Conservation (phyloP, 2,329 filamentous ascomycete species). For the Sclerotinia subarctica region DNA sequence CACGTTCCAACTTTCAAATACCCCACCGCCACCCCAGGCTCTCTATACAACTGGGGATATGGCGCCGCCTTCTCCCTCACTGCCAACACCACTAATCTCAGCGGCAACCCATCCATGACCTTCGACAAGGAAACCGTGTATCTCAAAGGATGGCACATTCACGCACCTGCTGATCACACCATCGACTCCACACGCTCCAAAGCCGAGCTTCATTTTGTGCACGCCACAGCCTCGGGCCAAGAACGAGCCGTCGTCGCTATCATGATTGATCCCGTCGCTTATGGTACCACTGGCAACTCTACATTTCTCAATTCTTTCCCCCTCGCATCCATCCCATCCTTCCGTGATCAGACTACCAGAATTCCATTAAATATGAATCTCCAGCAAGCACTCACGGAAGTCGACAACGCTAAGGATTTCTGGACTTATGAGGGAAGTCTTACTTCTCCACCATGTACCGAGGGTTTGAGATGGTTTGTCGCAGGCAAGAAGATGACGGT, state of each 20-base stretch:
- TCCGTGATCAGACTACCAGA: not conserved
- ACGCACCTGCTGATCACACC: constrained; percentile 49
- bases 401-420: constrained; percentile 44
- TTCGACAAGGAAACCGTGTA: constrained; percentile 49
- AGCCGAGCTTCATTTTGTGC: constrained; percentile 50
- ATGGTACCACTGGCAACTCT: not conserved
- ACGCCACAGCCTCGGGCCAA: constrained; percentile 43
- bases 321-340: not conserved
- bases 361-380: not conserved
- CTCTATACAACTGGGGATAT: constrained; percentile 50
- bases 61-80: constrained; percentile 46
- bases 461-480: constrained; percentile 47
- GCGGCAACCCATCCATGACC: constrained; percentile 42
- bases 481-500: constrained; percentile 44
- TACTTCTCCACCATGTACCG: constrained; percentile 48
- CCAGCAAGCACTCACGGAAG: constrained; percentile 39
- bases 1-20: constrained; percentile 47
- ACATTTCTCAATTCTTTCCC: constrained; percentile 1
- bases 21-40: constrained; percentile 39
- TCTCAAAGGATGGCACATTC: constrained; percentile 50
- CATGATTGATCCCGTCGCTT: constrained; percentile 43
- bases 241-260: constrained; percentile 47
- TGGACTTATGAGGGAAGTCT: constrained; percentile 50
- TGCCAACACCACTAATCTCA: constrained; percentile 36
- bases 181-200: constrained; percentile 44